Conservation (phyloP, 352 stramenopile species). For the Globisporangium perplexum region DNA sequence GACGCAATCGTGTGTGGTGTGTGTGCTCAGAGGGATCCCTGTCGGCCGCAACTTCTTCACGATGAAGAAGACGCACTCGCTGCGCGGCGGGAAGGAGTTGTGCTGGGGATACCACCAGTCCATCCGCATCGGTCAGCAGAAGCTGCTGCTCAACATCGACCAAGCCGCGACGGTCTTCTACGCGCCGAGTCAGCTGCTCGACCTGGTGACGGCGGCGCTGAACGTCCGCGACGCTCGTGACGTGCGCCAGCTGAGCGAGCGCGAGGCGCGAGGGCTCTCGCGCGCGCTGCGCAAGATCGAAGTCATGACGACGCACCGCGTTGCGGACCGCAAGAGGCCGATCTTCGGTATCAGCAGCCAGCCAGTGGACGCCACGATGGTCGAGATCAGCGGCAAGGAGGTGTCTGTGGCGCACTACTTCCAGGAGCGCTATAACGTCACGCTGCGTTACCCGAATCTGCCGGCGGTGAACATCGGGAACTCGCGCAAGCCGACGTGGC, state of each 20-base stretch:
- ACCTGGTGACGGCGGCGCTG: conserved; percentile 37
- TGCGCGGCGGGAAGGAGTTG: conserved; percentile 60
- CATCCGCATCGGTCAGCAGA: conserved; percentile 42
- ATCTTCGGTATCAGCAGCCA: conserved; percentile 48
- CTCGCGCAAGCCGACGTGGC: conserved; percentile 41
- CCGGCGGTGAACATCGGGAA: conserved; percentile 69
- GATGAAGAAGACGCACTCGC: conserved; percentile 46
- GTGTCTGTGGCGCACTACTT: conserved; percentile 66
- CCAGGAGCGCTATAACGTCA: conserved; percentile 43
- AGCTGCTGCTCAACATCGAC: conserved; percentile 70
- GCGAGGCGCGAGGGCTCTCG: conserved; percentile 24
- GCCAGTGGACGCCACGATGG: conserved; percentile 35
- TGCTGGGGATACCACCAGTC: conserved; percentile 75
- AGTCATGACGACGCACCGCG: conserved; percentile 51
- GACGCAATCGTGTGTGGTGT: neutral
- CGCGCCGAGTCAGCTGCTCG: conserved; percentile 39
- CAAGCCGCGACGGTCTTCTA: conserved; percentile 71
- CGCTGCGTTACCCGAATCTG: conserved; percentile 53
- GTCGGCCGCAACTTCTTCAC: conserved; percentile 72
- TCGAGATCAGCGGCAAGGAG: conserved; percentile 43
- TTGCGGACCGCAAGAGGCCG: conserved; percentile 37
- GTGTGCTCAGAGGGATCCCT: conserved; percentile 30
- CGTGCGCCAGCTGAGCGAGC: conserved; percentile 29
- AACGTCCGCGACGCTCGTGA: conserved; percentile 29
- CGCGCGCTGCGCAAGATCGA: conserved; percentile 47